Base-by-base conservation (phyloP, 352 stramenopile genomes). In the Globisporangium okanoganense region DNA sequence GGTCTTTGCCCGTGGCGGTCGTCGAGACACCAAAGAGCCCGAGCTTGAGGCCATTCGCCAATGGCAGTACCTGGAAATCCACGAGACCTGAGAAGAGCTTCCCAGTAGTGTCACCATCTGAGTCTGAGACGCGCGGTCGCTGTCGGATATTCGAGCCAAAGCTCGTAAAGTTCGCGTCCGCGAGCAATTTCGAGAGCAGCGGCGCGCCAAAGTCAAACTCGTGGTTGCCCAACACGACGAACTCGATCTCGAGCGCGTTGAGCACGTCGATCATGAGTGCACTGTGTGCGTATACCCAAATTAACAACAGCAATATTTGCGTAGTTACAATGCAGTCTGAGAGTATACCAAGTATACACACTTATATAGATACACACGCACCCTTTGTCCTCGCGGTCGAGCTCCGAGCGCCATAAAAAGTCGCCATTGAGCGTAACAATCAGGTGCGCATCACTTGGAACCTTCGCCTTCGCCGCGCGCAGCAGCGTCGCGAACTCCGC, bases 141-240 rank as follows among this genome's bases (percentile, higher is more conserved):
- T 61, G 64, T 18, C 82, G 76, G 44, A 87, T 69, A 51, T 92
- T 92, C 33, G 78, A 85, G 13, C 82, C 82, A 40, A 92, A 78
- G 25, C 65, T 77, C 27, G 57, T 76, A 56, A 92, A 92, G 0
- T 61, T 71, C 12, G 78, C 73, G 6, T 51, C 16, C 4, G 9
- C 9, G 6, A 92, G 64, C 57, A 87, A 53, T 41, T 79, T 56
- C 8, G 57, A 56, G 31, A 85, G 66, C 33, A 72, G 51, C 5
- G 69, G 56, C 1, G 70, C 78, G 10, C 82, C 73, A 65, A 88
- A 88, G 55, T 92, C 82, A 43, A 92, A 90, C 59, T 92, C 82
- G 66, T 92, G 82, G 65, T 92, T 92, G 31, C 82, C 82, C 40
- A 89, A 36, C n/a, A 92, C 82, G 52, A 88, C 79, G 36, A 76